These are phyloP conservation scores for Kwoniella sp. DNA, from an alignment of 768 basidiomycete genomes.

Conservation along the genomic window DNA sequence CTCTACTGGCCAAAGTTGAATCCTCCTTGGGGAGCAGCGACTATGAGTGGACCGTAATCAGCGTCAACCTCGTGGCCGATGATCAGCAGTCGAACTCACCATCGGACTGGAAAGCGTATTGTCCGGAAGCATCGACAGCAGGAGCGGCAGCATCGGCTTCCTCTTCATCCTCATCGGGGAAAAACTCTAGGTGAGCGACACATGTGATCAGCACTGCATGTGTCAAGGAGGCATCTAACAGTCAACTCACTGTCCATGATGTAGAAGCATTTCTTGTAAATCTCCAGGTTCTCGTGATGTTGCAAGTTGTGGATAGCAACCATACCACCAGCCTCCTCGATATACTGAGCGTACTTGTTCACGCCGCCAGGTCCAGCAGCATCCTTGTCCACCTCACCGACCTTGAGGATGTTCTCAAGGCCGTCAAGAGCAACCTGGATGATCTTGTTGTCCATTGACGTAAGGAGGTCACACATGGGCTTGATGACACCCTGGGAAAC, in stretches of 20 bases:
- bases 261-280: conserved; percentile 99
- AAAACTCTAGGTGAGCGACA: conserved; percentile 85
- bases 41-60: conserved; percentile 52
- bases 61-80: conserved; percentile 47
- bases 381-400: conserved; percentile 92
- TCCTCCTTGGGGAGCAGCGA: conserved; percentile 87
- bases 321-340: conserved; percentile 99
- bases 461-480: conserved; percentile 91
- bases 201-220: conserved; percentile 8
- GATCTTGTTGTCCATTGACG: conserved; percentile 99
- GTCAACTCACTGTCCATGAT: conserved; percentile 60
- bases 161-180: conserved; percentile 92
- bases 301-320: conserved; percentile 97
- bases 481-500: conserved; percentile 98
- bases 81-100: conserved; percentile 33
- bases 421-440: conserved; percentile 95
- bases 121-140: conserved; percentile 60
- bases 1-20: conserved; percentile 75
- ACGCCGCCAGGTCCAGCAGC: conserved; percentile 75
- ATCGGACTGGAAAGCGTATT: conserved; percentile 57
- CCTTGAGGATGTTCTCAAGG: conserved; percentile 95
- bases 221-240: neutral
- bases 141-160: conserved; percentile 80
- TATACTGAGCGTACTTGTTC: conserved; percentile 90
- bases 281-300: conserved; percentile 98